Percentiles rank a stretch among this genome's conserved stretches.
These are phyloP conservation scores for Trametes maxima DNA, from an alignment of 768 basidiomycete species.

Conservation along the genomic window DNA sequence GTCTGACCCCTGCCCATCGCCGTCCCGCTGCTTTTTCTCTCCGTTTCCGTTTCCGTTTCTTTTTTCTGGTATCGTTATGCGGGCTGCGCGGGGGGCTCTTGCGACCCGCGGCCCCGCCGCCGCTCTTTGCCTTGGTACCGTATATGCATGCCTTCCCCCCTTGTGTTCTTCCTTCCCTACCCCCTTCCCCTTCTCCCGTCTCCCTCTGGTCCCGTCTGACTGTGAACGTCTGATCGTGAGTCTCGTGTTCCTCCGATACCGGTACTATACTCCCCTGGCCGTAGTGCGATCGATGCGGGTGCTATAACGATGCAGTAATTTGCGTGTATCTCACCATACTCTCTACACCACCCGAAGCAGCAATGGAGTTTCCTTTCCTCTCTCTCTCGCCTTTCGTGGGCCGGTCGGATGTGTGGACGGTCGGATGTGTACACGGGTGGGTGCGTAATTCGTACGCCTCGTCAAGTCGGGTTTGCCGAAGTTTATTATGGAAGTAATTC, in stretches of 20 bases:
- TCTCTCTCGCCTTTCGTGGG: background rate
- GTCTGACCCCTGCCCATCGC: background rate
- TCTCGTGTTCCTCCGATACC: constrained; percentile 20
- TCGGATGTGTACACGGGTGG: no score
- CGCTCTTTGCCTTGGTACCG: constrained; percentile 19
- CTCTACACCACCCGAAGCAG: constrained; percentile 11
- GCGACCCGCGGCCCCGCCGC: constrained; percentile 4
- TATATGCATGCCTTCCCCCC: constrained; percentile 13
- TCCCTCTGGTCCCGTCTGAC: background rate
- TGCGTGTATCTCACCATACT: constrained; percentile 25
- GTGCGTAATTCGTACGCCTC: no score
- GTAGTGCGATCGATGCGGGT: constrained; percentile 19
- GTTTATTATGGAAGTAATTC: no score
- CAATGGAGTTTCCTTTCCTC: constrained; percentile 18
- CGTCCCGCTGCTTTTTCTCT: constrained; percentile 5
- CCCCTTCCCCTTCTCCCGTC: background rate
- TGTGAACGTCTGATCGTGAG: constrained; percentile 7
- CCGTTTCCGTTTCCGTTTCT: background rate
- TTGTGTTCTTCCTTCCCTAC: background rate
- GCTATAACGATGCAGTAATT: constrained; percentile 27
- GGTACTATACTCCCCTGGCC: constrained; percentile 25
- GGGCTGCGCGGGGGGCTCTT: background rate
- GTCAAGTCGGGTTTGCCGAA: no score
- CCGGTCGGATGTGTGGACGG: no score
- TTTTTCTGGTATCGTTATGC: constrained; percentile 6